phyloP scores from a whole-genome alignment of 768 basidiomycete species.

The Hygrocybe punicea region DNA sequence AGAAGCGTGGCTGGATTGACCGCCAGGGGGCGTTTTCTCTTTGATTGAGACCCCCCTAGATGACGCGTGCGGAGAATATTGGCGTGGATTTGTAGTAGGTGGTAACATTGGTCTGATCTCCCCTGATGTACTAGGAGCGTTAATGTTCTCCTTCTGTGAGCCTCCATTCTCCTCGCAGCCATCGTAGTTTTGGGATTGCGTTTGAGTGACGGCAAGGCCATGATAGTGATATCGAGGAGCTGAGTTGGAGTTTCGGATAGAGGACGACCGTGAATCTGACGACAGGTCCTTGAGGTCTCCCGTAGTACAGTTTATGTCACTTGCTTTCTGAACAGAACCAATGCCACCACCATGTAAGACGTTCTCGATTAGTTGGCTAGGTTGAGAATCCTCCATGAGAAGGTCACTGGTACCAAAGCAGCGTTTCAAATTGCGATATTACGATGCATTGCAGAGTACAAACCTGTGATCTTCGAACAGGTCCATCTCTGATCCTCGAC shows the following conservation, averaged over 20 bases:
- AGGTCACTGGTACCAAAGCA: conserved; percentile 33
- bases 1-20: conserved; percentile 22
- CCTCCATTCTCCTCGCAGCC: conserved; percentile 36
- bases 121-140: conserved; percentile 8
- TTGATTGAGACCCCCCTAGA: conserved; percentile 18
- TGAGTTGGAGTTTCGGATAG: conserved; percentile 29
- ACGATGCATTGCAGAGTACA: conserved; percentile 17
- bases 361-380: conserved; percentile 51
- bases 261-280: conserved; percentile 39
- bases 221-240: conserved; percentile 55
- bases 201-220: conserved; percentile 54
- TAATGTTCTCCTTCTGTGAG: conserved; percentile 55
- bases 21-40: conserved; percentile 27
- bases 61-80: conserved; percentile 23
- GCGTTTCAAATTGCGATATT: neutral
- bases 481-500: conserved; percentile 30
- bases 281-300: conserved; percentile 34
- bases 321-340: neutral
- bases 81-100: conserved; percentile 17
- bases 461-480: conserved; percentile 35
- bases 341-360: conserved; percentile 33
- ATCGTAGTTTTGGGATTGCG: conserved; percentile 44
- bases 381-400: conserved; percentile 45
- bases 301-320: neutral
- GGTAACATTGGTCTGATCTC: conserved; percentile 9